Percentiles rank a stretch among this genome's conserved stretches.
Evolutionary conservation across 345 rosid species (phyloP).

Genomic region (Geranium brycei): DNA sequence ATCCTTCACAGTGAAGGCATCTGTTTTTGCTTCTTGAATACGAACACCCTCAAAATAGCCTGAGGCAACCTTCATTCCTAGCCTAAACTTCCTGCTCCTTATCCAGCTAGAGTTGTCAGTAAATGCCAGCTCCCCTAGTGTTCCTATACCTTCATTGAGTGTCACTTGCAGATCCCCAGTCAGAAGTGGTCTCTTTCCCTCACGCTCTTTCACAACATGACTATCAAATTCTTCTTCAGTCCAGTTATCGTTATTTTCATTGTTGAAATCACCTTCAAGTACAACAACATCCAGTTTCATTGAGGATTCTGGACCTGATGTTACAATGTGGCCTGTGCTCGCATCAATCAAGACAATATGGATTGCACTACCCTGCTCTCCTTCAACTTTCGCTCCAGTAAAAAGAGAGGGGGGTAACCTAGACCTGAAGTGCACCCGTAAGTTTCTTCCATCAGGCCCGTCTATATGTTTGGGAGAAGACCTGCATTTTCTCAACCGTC

Average conservation of each 20-base stretch:
- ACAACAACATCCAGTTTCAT: constrained; percentile 74
- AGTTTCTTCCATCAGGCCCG: constrained; percentile 65
- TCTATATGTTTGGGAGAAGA: constrained; percentile 70
- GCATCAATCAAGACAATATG: constrained; percentile 60
- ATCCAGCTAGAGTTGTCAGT: constrained; percentile 98
- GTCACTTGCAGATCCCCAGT: constrained; percentile 79
- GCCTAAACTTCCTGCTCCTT: constrained; percentile 91
- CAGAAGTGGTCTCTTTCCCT: constrained; percentile 84
- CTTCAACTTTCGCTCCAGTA: constrained; percentile 95
- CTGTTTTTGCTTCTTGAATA: constrained; percentile 91
- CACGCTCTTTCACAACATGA: constrained; percentile 90
- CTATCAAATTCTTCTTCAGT: constrained; percentile 68
- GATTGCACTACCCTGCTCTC: constrained; percentile 88
- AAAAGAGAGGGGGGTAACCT: constrained; percentile 84
- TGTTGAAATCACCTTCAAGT: constrained; percentile 90
- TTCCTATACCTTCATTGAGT: constrained; percentile 85
- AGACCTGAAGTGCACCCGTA: constrained; percentile 75
- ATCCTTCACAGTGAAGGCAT: constrained; percentile 92
- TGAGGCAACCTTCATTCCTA: constrained; percentile 63
- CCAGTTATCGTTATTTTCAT: constrained; percentile 75
- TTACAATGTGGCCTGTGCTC: constrained; percentile 50
- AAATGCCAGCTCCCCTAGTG: constrained; percentile 83
- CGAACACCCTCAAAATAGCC: constrained; percentile 63
- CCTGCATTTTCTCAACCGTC: constrained; percentile 23
- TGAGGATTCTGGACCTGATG: constrained; percentile 65